A percentile compares a stretch with the other conserved stretches of the same genome.
These are phyloP conservation scores for Sambucus nigra DNA, from an alignment of 129 eudicot species.

Conservation along the genomic window DNA sequence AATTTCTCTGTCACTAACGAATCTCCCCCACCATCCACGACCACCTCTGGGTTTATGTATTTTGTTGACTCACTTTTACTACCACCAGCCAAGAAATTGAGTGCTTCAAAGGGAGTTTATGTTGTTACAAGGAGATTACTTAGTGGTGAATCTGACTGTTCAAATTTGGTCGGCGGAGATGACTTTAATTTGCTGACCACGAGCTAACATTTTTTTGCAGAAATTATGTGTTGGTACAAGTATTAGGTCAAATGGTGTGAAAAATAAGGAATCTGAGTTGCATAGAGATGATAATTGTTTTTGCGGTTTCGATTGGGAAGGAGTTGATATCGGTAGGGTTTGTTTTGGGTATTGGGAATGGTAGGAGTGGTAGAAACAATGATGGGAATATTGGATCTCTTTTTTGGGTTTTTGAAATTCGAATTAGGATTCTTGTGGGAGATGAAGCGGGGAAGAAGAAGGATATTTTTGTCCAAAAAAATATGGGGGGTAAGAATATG, in stretches of 20 bases:
- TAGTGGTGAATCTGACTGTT: conserved; percentile 16
- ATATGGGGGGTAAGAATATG: too few species aligned
- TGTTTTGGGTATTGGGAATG: conserved; percentile 17
- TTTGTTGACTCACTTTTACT: conserved; percentile 36
- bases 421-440: too few species aligned
- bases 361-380: conserved; percentile 17
- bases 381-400: conserved; percentile 42
- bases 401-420: too few species aligned
- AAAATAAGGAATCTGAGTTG: conserved; percentile 22
- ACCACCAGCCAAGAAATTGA: conserved; percentile 37
- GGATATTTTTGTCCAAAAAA: too few species aligned
- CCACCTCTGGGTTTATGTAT: conserved; percentile 46
- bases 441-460: too few species aligned
- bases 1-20: too few species aligned
- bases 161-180: conserved; percentile 26
- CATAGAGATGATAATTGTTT: conserved; percentile 34
- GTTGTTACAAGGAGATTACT: conserved; percentile 37
- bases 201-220: conserved; percentile 26
- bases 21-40: too few species aligned
- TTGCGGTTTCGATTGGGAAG: conserved; percentile 59
- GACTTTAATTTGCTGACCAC: too few species aligned
- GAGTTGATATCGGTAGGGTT: conserved; percentile 62
- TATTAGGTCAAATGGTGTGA: conserved; percentile 26
- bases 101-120: conserved; percentile 36
- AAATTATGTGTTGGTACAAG: conserved; percentile 28